Evolutionary conservation across 768 basidiomycete genomes (phyloP), one percentile per base, ranked within the genome.

Genomic region (Paxillus rubicundulus): DNA sequence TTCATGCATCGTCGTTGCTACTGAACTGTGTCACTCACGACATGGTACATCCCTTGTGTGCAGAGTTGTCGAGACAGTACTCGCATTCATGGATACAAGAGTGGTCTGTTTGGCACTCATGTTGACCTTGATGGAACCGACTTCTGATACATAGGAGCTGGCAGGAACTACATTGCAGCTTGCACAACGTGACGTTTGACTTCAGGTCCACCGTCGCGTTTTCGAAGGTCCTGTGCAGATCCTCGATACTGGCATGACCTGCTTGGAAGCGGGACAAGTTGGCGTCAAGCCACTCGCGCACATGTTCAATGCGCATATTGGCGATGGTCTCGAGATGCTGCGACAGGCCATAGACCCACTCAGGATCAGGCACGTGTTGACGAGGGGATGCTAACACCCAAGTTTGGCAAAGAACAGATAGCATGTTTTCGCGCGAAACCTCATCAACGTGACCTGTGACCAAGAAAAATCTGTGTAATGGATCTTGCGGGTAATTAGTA

Each of bases 21-120:
- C n/a, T 17, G 2, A 42, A 13, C n/a, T n/a, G 10, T 13, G 9
- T 17, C 7, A 68, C 78, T 50, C 59, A 81, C 80, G 65, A 67
- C 47, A 74, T 69, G 17, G 76, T 70, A 57, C 81, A 82, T 9
- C 49, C 13, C 51, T 68, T 66, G 4, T 55, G 60, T 30, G 53
- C 58, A 6, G 59, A 53, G 45, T 74, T 74, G 5, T 73, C 69
- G 6, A 71, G 67, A 17, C 57, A 57, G 52, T 72, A 79, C 18
- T 72, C 69, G 52, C 81, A 82, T 9, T 32, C 10, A 20, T 70
- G 68, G 4, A 36, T 49, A 57, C 81, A 83, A 13, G 52, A 44
- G 52, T 82, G 81, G 18, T 62, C 52, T 1, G 82, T 79, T 20
- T 60, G 58, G 50, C 82, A 84, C 46, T 78, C 62, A 57, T 84